phyloP scores from a whole-genome alignment of 2,329 filamentous ascomycete genomes.

The Epichloe amarillans region DNA sequence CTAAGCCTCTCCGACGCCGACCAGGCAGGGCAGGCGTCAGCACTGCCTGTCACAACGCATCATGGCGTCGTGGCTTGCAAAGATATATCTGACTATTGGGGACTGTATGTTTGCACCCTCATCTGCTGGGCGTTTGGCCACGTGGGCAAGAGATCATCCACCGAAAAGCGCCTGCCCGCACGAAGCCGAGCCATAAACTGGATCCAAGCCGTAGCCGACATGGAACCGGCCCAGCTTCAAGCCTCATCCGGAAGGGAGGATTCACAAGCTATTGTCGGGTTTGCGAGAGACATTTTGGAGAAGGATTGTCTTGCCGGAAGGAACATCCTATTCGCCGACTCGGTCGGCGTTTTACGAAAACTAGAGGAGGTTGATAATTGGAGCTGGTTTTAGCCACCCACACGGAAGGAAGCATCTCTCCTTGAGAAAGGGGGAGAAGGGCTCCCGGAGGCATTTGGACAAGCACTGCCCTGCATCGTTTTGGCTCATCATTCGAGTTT shows the following conservation, averaged over 20 bases:
- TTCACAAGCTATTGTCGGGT: slow-evolving; percentile 34
- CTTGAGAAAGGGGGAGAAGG: neutral
- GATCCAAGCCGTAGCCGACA: slow-evolving; percentile 28
- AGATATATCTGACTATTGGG: slow-evolving; percentile 40
- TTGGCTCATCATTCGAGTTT: no score
- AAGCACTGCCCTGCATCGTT: neutral
- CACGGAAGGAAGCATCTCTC: neutral
- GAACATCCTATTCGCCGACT: slow-evolving; percentile 39
- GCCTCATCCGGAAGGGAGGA: slow-evolving; percentile 20
- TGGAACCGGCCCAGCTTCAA: slow-evolving; percentile 26
- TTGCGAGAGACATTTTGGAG: slow-evolving; percentile 34
- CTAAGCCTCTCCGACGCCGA: slow-evolving; percentile 13
- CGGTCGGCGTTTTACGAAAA: slow-evolving; percentile 36
- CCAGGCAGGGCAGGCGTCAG: slow-evolving; percentile 10
- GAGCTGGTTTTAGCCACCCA: slow-evolving; percentile 17
- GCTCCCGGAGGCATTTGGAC: neutral
- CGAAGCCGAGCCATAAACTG: slow-evolving; percentile 20
- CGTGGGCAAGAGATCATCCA: slow-evolving; percentile 10
- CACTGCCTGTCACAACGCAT: slow-evolving; percentile 1
- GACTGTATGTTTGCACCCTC: slow-evolving; percentile 41
- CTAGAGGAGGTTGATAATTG: slow-evolving; percentile 31
- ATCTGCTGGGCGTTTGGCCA: slow-evolving; percentile 46
- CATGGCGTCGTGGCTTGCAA: slow-evolving; percentile 10
- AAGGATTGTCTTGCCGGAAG: slow-evolving; percentile 34
- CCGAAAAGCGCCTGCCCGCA: slow-evolving; percentile 9